These are phyloP conservation scores for Kluyveromyces marxianus DNA, from an alignment of 1,139 yeast genomes.

Conservation along the genomic window DNA sequence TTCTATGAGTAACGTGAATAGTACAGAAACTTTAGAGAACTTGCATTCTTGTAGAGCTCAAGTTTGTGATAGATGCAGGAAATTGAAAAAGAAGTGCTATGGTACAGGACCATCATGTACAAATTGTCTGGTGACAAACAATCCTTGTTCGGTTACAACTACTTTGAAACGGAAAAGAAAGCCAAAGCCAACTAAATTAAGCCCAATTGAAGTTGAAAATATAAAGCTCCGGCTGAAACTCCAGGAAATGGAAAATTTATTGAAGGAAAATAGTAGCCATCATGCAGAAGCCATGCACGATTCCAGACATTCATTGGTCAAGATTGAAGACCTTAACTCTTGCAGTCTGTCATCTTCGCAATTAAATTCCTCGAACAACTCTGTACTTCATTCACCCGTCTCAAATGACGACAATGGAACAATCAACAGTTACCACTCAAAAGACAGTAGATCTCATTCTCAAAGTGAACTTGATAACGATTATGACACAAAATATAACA, in stretches of 20 bases:
- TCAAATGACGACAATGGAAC: constrained; percentile 1
- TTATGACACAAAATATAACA: not conserved
- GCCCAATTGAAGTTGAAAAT: constrained; percentile 8
- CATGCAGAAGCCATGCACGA: not conserved
- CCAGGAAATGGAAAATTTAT: constrained; percentile 5
- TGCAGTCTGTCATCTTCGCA: constrained; percentile 3
- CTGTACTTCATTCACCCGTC: constrained; percentile 4
- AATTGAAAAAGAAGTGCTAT: constrained; percentile 12
- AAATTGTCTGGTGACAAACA: constrained; percentile 12
- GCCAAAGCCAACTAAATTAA: constrained; percentile 10
- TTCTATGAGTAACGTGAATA: constrained; percentile 1
- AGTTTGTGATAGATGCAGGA: constrained; percentile 13
- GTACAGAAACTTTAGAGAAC: constrained; percentile 4
- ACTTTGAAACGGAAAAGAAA: constrained; percentile 11
- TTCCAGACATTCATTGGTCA: not conserved
- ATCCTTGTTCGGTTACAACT: constrained; percentile 8
- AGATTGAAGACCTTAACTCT: constrained; percentile 2
- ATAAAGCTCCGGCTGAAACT: constrained; percentile 6
- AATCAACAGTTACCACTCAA: not conserved
- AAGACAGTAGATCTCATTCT: not conserved
- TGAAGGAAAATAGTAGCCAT: not conserved
- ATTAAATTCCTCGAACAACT: constrained; percentile 1
- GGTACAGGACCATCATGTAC: constrained; percentile 11
- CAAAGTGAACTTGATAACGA: not conserved
- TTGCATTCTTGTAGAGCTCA: constrained; percentile 6